Evolutionary conservation across 805 yeast species (phyloP), one percentile per base, ranked within the genome.

Genomic region (Candida andamanensis): DNA sequence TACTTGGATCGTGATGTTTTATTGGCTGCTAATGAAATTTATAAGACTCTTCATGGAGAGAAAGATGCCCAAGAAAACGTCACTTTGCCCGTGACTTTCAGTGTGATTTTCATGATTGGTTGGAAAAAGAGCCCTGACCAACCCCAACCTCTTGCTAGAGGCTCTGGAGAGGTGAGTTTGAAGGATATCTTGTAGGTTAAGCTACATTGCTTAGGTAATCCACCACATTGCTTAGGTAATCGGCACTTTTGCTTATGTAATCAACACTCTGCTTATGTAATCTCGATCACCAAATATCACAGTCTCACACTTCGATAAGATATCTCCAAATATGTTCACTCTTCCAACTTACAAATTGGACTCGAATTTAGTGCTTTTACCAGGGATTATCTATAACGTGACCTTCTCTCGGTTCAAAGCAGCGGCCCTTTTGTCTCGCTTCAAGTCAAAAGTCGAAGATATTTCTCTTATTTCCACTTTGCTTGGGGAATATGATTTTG

Each of bases 61-160:
- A 52, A 52, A 5, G 84, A 74, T 37, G 60, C 57, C 2, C 42
- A 60, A 11, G 74, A 68, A 2, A 31, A 42, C 5, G 63, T 43
- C 46, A 60, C 76, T 0, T 52, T 85, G n/a, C 95, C 95, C 1
- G 87, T 85, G 7, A 85, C 95, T 1, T 85, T 74, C 57, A 63
- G 85, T 39, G 74, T 85, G 33, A 74, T 85, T 16, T 81, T 80
- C 51, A 80, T 85, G 86, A 82, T 85, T 50, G 95, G 95, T 3
- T 85, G 95, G 95, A 85, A 83, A 52, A 77, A 79, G 42, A 72
- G 84, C 33, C 73, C 74, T 5, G 50, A 57, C 30, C 85, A 83
- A 50, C 86, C 89, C 3, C 63, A 78, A 49, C 90, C 95, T 1
- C 67, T 83, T 37, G 69, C 69, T 30, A 64, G 94, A 41, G 95